These are phyloP conservation scores for Aspergillus hiratsukae DNA, from an alignment of 2,329 filamentous ascomycete species.

Conservation along the genomic window DNA sequence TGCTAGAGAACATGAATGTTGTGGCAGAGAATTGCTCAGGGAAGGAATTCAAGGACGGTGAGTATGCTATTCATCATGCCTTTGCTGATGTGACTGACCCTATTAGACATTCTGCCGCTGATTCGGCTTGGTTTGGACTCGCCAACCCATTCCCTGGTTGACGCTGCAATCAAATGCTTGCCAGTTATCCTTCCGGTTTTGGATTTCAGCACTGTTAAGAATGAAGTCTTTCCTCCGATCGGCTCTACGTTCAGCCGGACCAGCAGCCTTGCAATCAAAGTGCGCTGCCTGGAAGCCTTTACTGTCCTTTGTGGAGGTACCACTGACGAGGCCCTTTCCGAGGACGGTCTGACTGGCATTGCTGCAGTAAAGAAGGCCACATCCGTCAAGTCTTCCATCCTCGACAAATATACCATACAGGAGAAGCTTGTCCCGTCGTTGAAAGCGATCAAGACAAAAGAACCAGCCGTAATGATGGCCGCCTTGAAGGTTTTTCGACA, in stretches of 20 bases:
- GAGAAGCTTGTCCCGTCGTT: constrained; percentile 92
- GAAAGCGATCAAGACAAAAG: constrained; percentile 93
- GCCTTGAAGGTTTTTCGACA: constrained; percentile 79
- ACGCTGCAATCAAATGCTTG: constrained; percentile 74
- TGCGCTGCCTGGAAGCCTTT: constrained; percentile 85
- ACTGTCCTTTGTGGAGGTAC: constrained; percentile 81
- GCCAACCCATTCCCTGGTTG: constrained; percentile 81
- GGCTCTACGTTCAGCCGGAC: constrained; percentile 88
- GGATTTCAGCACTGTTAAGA: constrained; percentile 95
- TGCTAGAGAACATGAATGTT: constrained; percentile 75
- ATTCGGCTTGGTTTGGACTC: constrained; percentile 81
- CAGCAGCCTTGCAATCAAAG: constrained; percentile 89
- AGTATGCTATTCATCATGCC: constrained; percentile 25
- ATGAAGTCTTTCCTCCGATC: constrained; percentile 90
- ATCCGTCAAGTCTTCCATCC: constrained; percentile 65
- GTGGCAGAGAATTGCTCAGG: constrained; percentile 78
- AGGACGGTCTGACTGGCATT: constrained; percentile 74
- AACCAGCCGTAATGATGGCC: constrained; percentile 96
- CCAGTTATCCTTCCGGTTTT: constrained; percentile 78
- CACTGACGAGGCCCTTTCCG: constrained; percentile 39
- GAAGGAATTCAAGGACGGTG: constrained; percentile 91
- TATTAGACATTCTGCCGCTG: constrained; percentile 77
- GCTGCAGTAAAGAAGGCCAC: constrained; percentile 49
- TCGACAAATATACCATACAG: constrained; percentile 98
- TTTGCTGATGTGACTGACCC: constrained; percentile 17